Conservation (phyloP, 2,329 filamentous ascomycete species). For the Neofusicoccum sp. region DNA sequence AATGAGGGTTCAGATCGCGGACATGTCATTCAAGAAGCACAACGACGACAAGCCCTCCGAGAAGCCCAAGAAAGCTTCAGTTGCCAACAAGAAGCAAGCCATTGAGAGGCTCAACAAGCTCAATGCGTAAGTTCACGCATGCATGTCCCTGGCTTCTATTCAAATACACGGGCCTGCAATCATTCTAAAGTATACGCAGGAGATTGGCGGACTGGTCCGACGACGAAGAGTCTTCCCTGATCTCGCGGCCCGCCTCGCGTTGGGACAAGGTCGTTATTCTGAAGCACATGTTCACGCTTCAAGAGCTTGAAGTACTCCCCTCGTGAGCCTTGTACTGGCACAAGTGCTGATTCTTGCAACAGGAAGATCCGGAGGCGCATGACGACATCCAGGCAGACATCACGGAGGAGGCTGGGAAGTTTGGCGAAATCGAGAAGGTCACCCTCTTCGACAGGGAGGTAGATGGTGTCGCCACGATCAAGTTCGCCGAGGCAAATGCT, state of each 20-base stretch:
- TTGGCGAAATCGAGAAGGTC: slow-evolving; percentile 86
- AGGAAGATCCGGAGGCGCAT: slow-evolving; percentile 6
- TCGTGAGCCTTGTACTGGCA: neutral
- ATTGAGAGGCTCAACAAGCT: slow-evolving; percentile 80
- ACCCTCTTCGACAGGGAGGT: slow-evolving; percentile 84
- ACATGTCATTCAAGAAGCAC: slow-evolving; percentile 87
- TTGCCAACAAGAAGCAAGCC: slow-evolving; percentile 73
- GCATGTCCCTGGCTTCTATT: too few species aligned
- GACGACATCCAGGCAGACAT: slow-evolving; percentile 57
- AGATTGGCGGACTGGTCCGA: slow-evolving; percentile 95
- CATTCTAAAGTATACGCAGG: slow-evolving; percentile 45
- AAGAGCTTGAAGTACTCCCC: slow-evolving; percentile 12
- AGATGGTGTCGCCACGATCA: slow-evolving; percentile 80
- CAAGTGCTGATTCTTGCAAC: neutral
- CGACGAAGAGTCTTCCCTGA: slow-evolving; percentile 61
- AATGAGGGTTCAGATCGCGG: slow-evolving; percentile 81
- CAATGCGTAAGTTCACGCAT: slow-evolving; percentile 53
- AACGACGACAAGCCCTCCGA: slow-evolving; percentile 58
- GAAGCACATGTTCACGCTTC: slow-evolving; percentile 87
- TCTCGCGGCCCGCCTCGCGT: slow-evolving; percentile 56
- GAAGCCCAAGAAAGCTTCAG: slow-evolving; percentile 60
- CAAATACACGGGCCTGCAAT: too few species aligned
- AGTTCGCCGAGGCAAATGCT: slow-evolving; percentile 69
- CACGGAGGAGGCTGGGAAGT: slow-evolving; percentile 80
- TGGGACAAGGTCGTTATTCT: slow-evolving; percentile 83